phyloP scores from a whole-genome alignment of 2,329 filamentous ascomycete genomes.

The Amesomyces nigricolor region DNA sequence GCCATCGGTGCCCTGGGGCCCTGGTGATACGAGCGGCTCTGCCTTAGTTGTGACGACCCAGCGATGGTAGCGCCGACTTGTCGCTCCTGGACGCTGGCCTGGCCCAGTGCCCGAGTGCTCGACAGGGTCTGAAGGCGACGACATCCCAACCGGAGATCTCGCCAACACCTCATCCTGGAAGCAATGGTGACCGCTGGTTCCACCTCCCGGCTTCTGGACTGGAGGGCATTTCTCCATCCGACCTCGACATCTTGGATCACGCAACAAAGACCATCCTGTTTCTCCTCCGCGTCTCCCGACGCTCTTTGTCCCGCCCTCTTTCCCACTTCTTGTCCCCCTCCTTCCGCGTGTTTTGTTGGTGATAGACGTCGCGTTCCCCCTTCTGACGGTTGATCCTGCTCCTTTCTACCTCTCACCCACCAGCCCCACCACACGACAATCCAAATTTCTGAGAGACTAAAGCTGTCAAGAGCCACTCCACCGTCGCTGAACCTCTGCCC shows the following conservation, averaged over 20 bases:
- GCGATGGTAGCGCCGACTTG: background rate
- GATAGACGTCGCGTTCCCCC: background rate
- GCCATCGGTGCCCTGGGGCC: too few species aligned
- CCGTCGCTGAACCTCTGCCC: background rate
- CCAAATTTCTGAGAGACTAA: slow-evolving; percentile 2
- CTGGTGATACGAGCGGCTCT: slow-evolving; percentile 3
- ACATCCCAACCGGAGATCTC: background rate
- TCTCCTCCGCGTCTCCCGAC: background rate
- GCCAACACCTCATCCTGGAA: slow-evolving; percentile 1
- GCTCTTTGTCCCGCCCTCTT: background rate
- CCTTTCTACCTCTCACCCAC: background rate
- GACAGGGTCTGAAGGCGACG: background rate
- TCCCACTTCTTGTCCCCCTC: background rate
- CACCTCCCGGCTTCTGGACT: slow-evolving; percentile 3
- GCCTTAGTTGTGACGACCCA: background rate
- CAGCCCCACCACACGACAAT: slow-evolving; percentile 1
- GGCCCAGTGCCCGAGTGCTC: background rate
- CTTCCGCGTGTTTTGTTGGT: background rate
- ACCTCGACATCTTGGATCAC: background rate
- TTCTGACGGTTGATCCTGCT: background rate
- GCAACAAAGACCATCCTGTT: background rate
- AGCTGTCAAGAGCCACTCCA: background rate
- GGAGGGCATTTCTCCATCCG: slow-evolving; percentile 6
- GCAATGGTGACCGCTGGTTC: background rate
- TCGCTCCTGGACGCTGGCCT: background rate